Base-by-base conservation (phyloP, 495 filamentous ascomycete species). In the Pyrenopolyporus hunteri region DNA sequence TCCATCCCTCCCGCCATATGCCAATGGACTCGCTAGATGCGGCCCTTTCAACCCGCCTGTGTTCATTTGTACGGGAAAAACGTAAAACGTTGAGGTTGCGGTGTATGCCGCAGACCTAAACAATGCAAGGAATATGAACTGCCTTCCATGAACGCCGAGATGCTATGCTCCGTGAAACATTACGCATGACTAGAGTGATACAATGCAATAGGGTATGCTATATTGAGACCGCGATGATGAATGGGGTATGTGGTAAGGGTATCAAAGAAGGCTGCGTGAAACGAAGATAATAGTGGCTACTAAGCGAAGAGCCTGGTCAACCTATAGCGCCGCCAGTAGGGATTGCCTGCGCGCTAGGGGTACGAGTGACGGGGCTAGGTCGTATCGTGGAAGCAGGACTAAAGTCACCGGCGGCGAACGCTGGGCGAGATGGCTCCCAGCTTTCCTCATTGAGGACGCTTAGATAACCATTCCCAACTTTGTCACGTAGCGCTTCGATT, bases 401-500 rank as follows among this genome's bases (percentile, higher is more conserved):
- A 50, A 78, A 82, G 45, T 80, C 76, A 4, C 59, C 50, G 28
- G 70, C 43, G 36, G 66, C 66, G 35, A 74, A 78, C 11, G 72
- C 47, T 14, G 72, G 68, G 29, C 72, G 71, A 32, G 72, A 67
- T 6, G 72, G 45, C 62, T 83, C 79, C 81, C 82, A 83, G n/a
- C 81, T 79, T 67, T 91, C 88, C 61, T 96, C 94, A 53, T 86
- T 87, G 39, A 98, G 80, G 4, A 91, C 89, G 57, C 85, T 91
- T 25, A 97, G 81, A 83, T 95, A 98, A 43, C 85, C 87, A 59
- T 84, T 88, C 29, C 91, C 90, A 45, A 95, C 85, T 57, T 96
- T 90, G 63, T 87, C 87, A 35, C 89, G 88, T 13, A 97, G 75
- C 9, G 88, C 88, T 72, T 94, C 91, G 42, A 98, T 84, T 64